Conservation (phyloP, 129 eudicot genomes). For the Flaveria bidentis region DNA sequence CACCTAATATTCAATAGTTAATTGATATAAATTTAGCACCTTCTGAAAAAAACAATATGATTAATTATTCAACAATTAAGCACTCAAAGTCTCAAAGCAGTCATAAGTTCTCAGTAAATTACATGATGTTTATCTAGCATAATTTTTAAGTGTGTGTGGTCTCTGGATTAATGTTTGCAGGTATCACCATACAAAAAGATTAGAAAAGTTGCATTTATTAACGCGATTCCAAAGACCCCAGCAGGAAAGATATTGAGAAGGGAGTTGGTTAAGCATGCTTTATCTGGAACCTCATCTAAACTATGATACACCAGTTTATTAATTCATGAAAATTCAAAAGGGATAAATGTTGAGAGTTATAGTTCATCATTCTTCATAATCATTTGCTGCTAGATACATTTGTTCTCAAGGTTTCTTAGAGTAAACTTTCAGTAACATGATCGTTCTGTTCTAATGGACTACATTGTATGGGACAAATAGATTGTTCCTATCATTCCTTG, state of each 20-base stretch:
- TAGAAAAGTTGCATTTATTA: slow-evolving; percentile 69
- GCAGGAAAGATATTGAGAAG: slow-evolving; percentile 87
- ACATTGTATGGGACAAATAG: not conserved
- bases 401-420: not conserved
- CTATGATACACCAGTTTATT: slow-evolving; percentile 36
- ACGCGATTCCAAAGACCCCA: slow-evolving; percentile 70
- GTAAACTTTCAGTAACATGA: not conserved
- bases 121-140: not conserved
- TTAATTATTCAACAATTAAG: not conserved
- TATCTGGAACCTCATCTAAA: slow-evolving; percentile 57
- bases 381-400: not conserved
- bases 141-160: not conserved
- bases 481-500: not conserved
- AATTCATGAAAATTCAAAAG: slow-evolving; percentile 5
- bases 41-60: not conserved
- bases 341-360: not conserved
- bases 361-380: not conserved
- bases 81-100: not conserved
- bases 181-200: slow-evolving; percentile 93
- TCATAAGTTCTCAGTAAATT: not conserved
- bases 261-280: slow-evolving; percentile 71
- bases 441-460: not conserved
- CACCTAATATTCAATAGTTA: not conserved
- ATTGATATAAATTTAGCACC: not conserved
- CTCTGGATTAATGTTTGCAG: slow-evolving; percentile 40